Evolutionary conservation across 1,139 yeast species (phyloP), one percentile per base, ranked within the genome.

Genomic region (Protomyces lactucae-debilis): DNA sequence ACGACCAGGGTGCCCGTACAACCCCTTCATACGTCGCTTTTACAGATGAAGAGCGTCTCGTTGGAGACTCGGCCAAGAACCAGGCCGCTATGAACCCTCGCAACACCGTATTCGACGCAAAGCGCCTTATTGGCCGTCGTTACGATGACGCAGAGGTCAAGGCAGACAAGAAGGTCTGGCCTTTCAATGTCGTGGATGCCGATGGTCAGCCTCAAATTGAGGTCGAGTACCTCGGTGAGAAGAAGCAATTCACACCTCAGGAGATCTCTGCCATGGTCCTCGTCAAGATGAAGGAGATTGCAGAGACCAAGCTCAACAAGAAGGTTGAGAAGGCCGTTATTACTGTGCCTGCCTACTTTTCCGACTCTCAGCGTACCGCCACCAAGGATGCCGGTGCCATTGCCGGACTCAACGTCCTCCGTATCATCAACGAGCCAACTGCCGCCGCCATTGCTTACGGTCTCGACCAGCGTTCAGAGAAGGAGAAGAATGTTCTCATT

Each of bases 391-490:
- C 97, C 75, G 97, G 97, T 86, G 88, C 93, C 83, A 90, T 90
- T 82, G 88, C 97, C 74, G 97, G 97, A 78, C 86, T 90, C 78
- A 88, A 90, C 86, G 97, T 90, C 77, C 84, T 90, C 80, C 88
- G 97, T 82, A 91, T 90, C 81, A 90, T 90, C 77, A 90, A 90
- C 87, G 97, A 90, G 84, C 97, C 97, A 77, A 90, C 97, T 72
- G 97, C 97, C 73, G 97, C 97, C 76, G 97, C 97, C 75, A 89
- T 90, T 83, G 97, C 97, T 77, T 90, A 90, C 86, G 97, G 97
- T 86, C 86, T 90, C 76, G 96, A 93, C 83, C 86, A 85, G 77
- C 87, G 88, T 79, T 85, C 86, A 70, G 81, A 82, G 72, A 84
- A 81, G 70, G 93, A 87, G 80, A 89, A 89, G 82, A 87, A 89